Conservation (phyloP, 805 yeast genomes). For the Saccharomycopsis fodiens region DNA sequence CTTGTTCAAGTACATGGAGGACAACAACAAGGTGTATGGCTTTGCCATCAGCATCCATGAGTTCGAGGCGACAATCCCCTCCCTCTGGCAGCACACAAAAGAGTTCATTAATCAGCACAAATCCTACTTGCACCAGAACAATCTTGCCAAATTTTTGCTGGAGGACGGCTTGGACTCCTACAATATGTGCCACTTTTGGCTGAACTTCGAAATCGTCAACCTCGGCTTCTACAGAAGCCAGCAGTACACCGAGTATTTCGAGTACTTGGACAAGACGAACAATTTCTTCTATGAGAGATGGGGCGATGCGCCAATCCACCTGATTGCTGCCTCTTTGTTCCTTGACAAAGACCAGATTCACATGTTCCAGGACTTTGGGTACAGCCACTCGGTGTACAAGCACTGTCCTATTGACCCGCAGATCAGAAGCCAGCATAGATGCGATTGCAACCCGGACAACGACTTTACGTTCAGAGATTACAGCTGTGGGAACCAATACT, state of each 20-base stretch:
- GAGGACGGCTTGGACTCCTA: constrained; percentile 63
- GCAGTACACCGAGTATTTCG: constrained; percentile 61
- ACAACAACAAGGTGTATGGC: constrained; percentile 63
- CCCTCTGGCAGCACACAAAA: constrained; percentile 70
- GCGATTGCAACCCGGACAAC: constrained; percentile 65
- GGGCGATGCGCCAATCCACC: constrained; percentile 90
- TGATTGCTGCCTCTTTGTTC: constrained; percentile 72
- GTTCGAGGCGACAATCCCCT: constrained; percentile 59
- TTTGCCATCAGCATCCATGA: constrained; percentile 71
- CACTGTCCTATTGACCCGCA: constrained; percentile 68
- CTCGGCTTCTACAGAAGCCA: constrained; percentile 67
- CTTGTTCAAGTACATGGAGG: constrained; percentile 73
- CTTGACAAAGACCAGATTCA: constrained; percentile 57
- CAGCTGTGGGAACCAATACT: constrained; percentile 60
- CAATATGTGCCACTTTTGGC: constrained; percentile 86
- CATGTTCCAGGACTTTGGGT: constrained; percentile 75
- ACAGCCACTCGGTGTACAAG: constrained; percentile 65
- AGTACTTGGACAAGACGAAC: constrained; percentile 59
- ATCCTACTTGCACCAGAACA: constrained; percentile 48
- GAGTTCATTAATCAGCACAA: constrained; percentile 56
- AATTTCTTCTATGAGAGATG: constrained; percentile 87
- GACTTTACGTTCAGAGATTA: constrained; percentile 69
- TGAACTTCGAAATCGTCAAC: constrained; percentile 75
- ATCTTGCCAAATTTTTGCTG: constrained; percentile 63
- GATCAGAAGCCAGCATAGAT: constrained; percentile 49